Base-by-base conservation (phyloP, 352 stramenopile species). In the Blastocystis sp. region DNA sequence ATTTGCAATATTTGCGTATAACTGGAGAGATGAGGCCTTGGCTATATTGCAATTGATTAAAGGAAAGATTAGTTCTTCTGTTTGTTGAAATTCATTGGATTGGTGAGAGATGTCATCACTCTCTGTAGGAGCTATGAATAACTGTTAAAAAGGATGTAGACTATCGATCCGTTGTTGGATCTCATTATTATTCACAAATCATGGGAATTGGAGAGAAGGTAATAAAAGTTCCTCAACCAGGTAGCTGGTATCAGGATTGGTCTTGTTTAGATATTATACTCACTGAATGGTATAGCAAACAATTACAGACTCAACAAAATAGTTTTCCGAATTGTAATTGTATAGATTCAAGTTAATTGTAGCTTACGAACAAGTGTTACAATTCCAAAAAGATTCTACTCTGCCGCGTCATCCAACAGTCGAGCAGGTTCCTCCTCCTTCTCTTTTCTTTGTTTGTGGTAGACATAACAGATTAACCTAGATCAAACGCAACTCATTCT, bases 1-100 rank as follows among this genome's bases (percentile, higher is more conserved):
- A 29, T 20, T 84, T 34, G 73, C 73, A 18, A 84, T 84, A 8
- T 66, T 84, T 23, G 47, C 68, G 8, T 84, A 84, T 41, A 66
- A 84, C 45, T 84, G 73, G 73, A 84, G 47, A 37, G 73, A 84
- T 54, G 73, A 84, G 20, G 73, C 56, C 3, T 61, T 63, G 8
- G 41, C 26, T 66, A 29, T 64, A 18, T 41, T 80, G 23, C 15
- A 39, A 5, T 54, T 4, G 41, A 18, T 80, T 18, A 61, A 63
- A 15, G 43, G 41, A 23, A 29, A 56, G 23, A 80, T 80, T 34
- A 39, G 34, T 80, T 8, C 55, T 64, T 56, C 39, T 66, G 23
- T 63, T 63, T 80, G 45, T 62, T 63, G n/a, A 47, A 45, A 59
- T 29, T 63, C 0, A 63, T 8, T 80, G 26, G 18, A 53, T 41